These are phyloP conservation scores for Ogataea hybrid DNA, from an alignment of 1,139 yeast genomes.

Conservation along the genomic window DNA sequence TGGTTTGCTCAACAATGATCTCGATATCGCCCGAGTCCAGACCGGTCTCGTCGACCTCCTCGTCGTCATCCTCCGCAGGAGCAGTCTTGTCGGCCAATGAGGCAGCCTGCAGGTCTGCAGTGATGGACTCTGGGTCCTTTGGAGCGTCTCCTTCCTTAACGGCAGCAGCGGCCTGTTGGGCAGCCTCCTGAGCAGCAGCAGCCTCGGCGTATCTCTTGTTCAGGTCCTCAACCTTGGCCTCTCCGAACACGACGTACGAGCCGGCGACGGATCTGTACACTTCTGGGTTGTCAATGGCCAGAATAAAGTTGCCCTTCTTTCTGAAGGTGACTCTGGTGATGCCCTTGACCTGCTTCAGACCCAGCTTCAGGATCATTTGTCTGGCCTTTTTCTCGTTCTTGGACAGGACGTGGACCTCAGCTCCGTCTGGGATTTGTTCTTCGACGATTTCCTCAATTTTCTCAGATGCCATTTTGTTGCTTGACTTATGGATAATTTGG, in stretches of 20 bases:
- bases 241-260: slow-evolving; percentile 95
- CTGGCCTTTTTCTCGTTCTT: slow-evolving; percentile 97
- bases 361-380: slow-evolving; percentile 84
- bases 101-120: slow-evolving; percentile 86
- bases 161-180: slow-evolving; percentile 41
- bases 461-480: slow-evolving; percentile 41
- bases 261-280: slow-evolving; percentile 95
- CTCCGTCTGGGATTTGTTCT: slow-evolving; percentile 77
- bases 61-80: slow-evolving; percentile 52
- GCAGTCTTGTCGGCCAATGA: slow-evolving; percentile 42
- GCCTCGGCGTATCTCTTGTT: slow-evolving; percentile 76
- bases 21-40: slow-evolving; percentile 76
- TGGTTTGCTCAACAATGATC: slow-evolving; percentile 86
- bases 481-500: neutral
- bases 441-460: slow-evolving; percentile 35
- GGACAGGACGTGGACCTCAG: slow-evolving; percentile 80
- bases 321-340: slow-evolving; percentile 95
- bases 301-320: slow-evolving; percentile 89
- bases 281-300: slow-evolving; percentile 93
- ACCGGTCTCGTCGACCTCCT: slow-evolving; percentile 77
- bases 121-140: slow-evolving; percentile 73
- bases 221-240: slow-evolving; percentile 92
- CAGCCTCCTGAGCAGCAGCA: slow-evolving; percentile 69
- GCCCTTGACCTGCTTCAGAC: slow-evolving; percentile 88
- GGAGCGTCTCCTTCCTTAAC: slow-evolving; percentile 38